These are phyloP conservation scores for Chlorella variabilis DNA, from an alignment of 163 green algal species.

Conservation along the genomic window DNA sequence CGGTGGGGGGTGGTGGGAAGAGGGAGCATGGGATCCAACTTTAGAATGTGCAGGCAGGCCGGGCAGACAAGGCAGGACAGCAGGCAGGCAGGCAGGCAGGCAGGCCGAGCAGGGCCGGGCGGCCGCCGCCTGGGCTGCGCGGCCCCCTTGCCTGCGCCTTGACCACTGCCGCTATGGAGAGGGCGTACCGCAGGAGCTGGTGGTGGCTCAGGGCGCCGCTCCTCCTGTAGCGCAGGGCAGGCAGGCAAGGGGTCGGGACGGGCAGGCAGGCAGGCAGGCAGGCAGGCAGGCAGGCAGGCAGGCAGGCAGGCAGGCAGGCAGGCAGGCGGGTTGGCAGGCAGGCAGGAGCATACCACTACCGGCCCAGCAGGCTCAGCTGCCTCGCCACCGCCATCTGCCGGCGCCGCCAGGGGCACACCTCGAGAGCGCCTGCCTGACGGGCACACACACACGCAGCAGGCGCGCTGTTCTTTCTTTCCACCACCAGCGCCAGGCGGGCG, in stretches of 20 bases:
- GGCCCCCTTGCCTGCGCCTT: slow-evolving; percentile 21
- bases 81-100: neutral
- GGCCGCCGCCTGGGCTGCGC: too few relatives aligned
- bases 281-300: neutral
- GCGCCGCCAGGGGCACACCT: too few relatives aligned
- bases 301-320: neutral
- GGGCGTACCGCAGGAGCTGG: slow-evolving; percentile 17
- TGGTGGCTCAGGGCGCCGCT: slow-evolving; percentile 13
- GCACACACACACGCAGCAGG: too few relatives aligned
- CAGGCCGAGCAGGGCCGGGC: too few relatives aligned
- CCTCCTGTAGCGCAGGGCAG: neutral
- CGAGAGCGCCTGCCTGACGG: too few relatives aligned
- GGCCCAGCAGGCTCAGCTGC: too few relatives aligned
- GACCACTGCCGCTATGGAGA: slow-evolving; percentile 24
- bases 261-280: neutral
- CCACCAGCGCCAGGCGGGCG: neutral
- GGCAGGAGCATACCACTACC: too few relatives aligned
- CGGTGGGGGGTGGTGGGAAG: neutral
- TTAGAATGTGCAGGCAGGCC: too few relatives aligned
- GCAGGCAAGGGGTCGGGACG: neutral
- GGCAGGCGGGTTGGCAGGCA: too few relatives aligned
- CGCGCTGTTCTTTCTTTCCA: too few relatives aligned
- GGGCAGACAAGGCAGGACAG: neutral
- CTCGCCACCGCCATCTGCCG: too few relatives aligned
- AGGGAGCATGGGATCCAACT: too few relatives aligned